Evolutionary conservation across 2,329 filamentous ascomycete genomes (phyloP).

Genomic region (Biscogniauxia marginata): DNA sequence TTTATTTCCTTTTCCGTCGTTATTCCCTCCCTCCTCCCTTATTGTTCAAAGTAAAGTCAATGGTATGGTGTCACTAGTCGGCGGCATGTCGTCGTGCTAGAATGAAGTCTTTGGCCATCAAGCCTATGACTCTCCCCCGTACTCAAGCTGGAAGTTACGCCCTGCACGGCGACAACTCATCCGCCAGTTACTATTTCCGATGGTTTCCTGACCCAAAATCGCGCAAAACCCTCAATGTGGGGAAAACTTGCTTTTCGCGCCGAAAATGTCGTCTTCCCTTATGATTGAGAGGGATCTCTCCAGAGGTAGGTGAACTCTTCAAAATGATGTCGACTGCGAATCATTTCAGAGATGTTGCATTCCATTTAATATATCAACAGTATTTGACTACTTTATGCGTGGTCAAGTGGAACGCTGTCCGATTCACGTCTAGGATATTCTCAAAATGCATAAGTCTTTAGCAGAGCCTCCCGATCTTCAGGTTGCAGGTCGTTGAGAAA

Average conservation of each 20-base stretch:
- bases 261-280: neutral
- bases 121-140: neutral
- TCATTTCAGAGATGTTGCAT: neutral
- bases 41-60: neutral
- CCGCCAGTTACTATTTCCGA: neutral
- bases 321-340: neutral
- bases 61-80: neutral
- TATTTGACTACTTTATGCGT: neutral
- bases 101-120: neutral
- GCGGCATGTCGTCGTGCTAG: neutral
- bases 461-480: slow-evolving; percentile 50
- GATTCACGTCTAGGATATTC: neutral
- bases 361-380: neutral
- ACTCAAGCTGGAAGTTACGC: neutral
- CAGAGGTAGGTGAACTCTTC: neutral
- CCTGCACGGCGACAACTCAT: neutral
- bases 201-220: neutral
- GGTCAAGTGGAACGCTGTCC: neutral
- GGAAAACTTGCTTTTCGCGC: neutral
- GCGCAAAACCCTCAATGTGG: neutral
- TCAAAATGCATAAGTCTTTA: slow-evolving; percentile 47
- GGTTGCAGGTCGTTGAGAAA: slow-evolving; percentile 52
- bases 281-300: neutral
- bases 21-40: neutral
- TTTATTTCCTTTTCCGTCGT: neutral